These are phyloP conservation scores for Yamadazyma laniorum DNA, from an alignment of 805 yeast species.

Conservation along the genomic window DNA sequence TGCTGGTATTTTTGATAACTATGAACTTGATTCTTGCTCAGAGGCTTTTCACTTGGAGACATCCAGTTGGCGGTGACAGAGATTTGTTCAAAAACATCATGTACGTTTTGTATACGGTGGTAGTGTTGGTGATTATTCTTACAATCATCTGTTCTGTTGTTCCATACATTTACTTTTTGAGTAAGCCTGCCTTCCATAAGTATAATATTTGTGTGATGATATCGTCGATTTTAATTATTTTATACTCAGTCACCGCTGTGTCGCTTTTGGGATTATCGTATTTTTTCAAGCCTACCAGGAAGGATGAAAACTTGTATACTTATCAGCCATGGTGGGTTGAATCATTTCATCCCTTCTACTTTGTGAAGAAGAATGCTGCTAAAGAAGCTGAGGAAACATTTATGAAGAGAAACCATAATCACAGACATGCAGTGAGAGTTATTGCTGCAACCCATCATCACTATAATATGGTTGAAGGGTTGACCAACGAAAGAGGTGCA, in stretches of 20 bases:
- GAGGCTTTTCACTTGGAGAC: constrained; percentile 73
- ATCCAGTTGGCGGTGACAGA: constrained; percentile 64
- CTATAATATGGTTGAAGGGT: constrained; percentile 37
- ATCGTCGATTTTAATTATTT: constrained; percentile 28
- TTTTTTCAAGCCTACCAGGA: constrained; percentile 52
- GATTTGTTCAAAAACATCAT: constrained; percentile 49
- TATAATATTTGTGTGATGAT: constrained; percentile 29
- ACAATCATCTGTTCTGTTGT: constrained; percentile 61
- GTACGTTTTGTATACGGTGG: constrained; percentile 50
- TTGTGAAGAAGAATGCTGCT: constrained; percentile 54
- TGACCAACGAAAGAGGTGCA: constrained; percentile 39
- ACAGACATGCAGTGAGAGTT: constrained; percentile 53
- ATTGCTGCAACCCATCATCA: constrained; percentile 56
- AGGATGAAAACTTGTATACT: constrained; percentile 50
- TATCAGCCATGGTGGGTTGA: constrained; percentile 82
- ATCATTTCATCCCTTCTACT: constrained; percentile 58
- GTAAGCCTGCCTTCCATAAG: constrained; percentile 22
- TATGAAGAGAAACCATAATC: constrained; percentile 48
- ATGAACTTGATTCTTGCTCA: constrained; percentile 65
- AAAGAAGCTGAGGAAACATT: constrained; percentile 47
- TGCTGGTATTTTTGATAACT: constrained; percentile 54
- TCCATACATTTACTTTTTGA: constrained; percentile 59
- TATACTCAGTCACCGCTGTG: constrained; percentile 54
- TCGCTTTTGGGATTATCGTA: constrained; percentile 50
- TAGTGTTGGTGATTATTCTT: constrained; percentile 55